These are phyloP conservation scores for Stagonosporopsis cucurbitacearum DNA, from an alignment of 2,329 filamentous ascomycete genomes.

Conservation along the genomic window DNA sequence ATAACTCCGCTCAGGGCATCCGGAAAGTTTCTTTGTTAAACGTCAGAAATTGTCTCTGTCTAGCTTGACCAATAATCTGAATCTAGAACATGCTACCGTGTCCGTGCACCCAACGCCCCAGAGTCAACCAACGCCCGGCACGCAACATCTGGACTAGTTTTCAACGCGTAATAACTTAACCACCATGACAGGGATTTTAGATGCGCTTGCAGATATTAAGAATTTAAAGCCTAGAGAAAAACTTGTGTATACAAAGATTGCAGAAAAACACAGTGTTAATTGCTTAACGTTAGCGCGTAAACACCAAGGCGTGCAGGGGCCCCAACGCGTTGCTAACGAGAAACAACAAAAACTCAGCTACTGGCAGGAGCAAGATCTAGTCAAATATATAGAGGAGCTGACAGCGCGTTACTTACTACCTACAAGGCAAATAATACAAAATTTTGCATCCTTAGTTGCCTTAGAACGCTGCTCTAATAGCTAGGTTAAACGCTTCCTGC, in stretches of 20 bases:
- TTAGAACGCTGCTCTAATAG: not conserved
- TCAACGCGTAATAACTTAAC: not conserved
- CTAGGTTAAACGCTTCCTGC: not conserved
- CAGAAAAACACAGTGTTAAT: not conserved
- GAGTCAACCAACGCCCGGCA: not conserved
- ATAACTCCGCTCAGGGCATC: not conserved
- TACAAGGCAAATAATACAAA: not conserved
- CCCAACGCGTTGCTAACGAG: not conserved
- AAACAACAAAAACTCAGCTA: not conserved
- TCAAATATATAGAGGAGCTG: not conserved
- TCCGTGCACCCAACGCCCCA: not conserved
- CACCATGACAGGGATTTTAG: not conserved
- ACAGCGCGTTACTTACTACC: not conserved
- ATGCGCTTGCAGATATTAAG: not conserved
- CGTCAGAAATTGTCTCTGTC: not conserved
- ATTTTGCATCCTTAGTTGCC: not conserved
- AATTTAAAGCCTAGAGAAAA: not conserved
- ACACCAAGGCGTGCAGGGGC: not conserved
- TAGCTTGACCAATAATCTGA: not conserved
- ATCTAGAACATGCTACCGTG: conserved; percentile 4
- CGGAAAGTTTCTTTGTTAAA: not conserved
- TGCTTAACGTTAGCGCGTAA: not conserved
- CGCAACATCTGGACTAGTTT: not conserved
- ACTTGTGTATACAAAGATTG: not conserved
- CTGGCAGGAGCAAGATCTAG: not conserved